phyloP scores from a whole-genome alignment of 2,329 filamentous ascomycete genomes.

The Arthrobotrys iridis region DNA sequence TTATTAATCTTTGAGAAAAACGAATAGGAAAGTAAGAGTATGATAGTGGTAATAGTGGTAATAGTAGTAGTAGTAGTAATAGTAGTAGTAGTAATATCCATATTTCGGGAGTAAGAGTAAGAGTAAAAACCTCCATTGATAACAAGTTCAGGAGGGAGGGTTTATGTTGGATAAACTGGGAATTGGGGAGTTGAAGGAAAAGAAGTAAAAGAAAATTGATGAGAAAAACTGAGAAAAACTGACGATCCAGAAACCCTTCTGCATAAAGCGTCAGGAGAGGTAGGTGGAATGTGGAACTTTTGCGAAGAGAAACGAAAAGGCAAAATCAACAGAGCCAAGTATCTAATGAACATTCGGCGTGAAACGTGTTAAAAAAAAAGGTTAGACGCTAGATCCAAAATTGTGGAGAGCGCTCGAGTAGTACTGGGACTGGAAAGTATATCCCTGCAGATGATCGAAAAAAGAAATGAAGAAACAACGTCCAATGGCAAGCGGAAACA shows the following conservation, averaged over 20 bases:
- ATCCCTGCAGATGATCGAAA: constrained; percentile 8
- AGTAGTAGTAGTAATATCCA: too few species aligned
- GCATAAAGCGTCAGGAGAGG: constrained; percentile 47
- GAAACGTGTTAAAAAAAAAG: constrained; percentile 3
- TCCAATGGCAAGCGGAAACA: constrained; percentile 12
- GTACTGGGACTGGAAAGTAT: constrained; percentile 7
- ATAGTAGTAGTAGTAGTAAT: constrained; percentile 1
- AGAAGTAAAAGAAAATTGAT: constrained; percentile 2
- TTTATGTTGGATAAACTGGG: constrained; percentile 47
- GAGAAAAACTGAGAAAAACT: not conserved
- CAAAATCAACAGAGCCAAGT: constrained; percentile 17
- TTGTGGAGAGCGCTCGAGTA: constrained; percentile 22
- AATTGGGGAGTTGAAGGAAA: not conserved
- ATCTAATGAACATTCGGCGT: constrained; percentile 39
- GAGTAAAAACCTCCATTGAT: constrained; percentile 23
- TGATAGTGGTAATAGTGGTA: constrained; percentile 22
- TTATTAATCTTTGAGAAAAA: constrained; percentile 37
- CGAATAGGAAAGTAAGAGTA: constrained; percentile 38
- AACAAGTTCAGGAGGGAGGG: constrained; percentile 56
- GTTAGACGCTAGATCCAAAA: constrained; percentile 21
- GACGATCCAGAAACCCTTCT: constrained; percentile 32
- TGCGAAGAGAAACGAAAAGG: constrained; percentile 22
- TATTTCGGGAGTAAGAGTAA: too few species aligned
- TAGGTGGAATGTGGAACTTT: constrained; percentile 32
- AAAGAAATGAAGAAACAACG: constrained; percentile 1